These are phyloP conservation scores for Puccinia hordei DNA, from an alignment of 1,284 basidiomycete species.

Conservation along the genomic window DNA sequence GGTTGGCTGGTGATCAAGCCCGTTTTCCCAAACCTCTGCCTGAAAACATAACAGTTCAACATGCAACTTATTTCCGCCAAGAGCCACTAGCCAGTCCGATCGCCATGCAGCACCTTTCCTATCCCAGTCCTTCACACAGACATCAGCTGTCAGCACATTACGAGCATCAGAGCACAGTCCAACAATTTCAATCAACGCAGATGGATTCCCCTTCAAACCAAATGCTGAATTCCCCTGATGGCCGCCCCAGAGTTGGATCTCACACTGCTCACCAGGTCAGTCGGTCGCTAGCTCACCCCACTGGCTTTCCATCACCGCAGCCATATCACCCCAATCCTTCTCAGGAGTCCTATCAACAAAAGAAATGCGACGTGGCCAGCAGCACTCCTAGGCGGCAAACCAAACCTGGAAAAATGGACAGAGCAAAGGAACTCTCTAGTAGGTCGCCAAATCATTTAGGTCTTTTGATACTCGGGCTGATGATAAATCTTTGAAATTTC, in stretches of 20 bases:
- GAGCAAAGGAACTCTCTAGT: conserved; percentile 1
- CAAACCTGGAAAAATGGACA: not conserved
- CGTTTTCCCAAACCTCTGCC: not conserved
- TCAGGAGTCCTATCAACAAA: not conserved
- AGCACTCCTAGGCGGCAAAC: not conserved
- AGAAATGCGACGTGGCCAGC: not conserved
- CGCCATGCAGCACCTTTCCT: conserved; percentile 14
- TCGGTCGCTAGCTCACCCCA: not conserved
- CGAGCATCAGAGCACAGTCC: not conserved
- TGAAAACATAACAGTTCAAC: not conserved
- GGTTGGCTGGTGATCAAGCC: not conserved
- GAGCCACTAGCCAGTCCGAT: conserved; percentile 11
- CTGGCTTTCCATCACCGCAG: not conserved
- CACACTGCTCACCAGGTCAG: not conserved
- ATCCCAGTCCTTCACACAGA: conserved; percentile 16
- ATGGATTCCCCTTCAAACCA: not conserved
- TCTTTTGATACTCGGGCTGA: not conserved
- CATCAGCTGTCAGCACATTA: conserved; percentile 27
- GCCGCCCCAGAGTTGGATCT: not conserved
- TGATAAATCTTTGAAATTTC: not conserved
- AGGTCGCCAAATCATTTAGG: not conserved
- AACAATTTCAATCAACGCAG: conserved; percentile 12
- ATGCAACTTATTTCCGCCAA: not conserved
- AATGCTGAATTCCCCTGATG: not conserved
- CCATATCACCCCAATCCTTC: not conserved